These are phyloP conservation scores for Acorus gramineus DNA, from an alignment of 106 monocot genomes.

Conservation along the genomic window DNA sequence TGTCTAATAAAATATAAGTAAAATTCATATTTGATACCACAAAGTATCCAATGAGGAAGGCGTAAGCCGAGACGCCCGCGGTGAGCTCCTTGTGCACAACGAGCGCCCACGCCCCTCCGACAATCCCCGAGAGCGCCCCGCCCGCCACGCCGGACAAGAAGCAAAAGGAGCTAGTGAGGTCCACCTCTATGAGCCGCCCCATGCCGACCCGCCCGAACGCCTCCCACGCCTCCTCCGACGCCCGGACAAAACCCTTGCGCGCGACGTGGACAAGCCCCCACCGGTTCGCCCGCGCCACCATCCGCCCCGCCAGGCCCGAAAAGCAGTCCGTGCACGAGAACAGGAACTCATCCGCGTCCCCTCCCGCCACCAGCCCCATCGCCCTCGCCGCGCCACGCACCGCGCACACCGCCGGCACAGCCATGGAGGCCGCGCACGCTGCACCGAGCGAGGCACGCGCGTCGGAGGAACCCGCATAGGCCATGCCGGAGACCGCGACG, in stretches of 20 bases:
- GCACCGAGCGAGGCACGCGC: slow-evolving; percentile 12
- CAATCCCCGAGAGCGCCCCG: slow-evolving; percentile 3
- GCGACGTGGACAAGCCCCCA: slow-evolving; percentile 74
- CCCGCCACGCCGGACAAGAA: slow-evolving; percentile 16
- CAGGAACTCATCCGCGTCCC: slow-evolving; percentile 56
- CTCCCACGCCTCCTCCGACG: slow-evolving; percentile 50
- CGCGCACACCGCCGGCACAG: slow-evolving; percentile 14
- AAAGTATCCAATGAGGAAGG: slow-evolving; percentile 22
- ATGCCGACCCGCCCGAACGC: slow-evolving; percentile 6
- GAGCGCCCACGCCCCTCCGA: slow-evolving; percentile 6
- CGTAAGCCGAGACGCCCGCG: background rate
- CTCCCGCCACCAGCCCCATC: slow-evolving; percentile 29
- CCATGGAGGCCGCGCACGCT: slow-evolving; percentile 39
- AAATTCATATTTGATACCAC: background rate
- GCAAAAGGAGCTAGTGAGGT: slow-evolving; percentile 25
- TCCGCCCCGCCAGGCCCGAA: slow-evolving; percentile 26
- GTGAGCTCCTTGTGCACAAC: slow-evolving; percentile 1
- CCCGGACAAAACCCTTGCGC: slow-evolving; percentile 28
- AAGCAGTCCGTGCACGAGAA: slow-evolving; percentile 60
- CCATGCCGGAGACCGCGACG: slow-evolving; percentile 29
- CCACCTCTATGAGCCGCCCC: slow-evolving; percentile 7
- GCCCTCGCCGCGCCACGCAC: background rate
- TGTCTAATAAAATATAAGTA: too few relatives aligned
- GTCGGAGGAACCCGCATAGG: slow-evolving; percentile 30
- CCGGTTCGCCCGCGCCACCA: slow-evolving; percentile 37